Evolutionary conservation across 2,329 filamentous ascomycete species (phyloP).

Genomic region (Neopestalotiopsis rosae): DNA sequence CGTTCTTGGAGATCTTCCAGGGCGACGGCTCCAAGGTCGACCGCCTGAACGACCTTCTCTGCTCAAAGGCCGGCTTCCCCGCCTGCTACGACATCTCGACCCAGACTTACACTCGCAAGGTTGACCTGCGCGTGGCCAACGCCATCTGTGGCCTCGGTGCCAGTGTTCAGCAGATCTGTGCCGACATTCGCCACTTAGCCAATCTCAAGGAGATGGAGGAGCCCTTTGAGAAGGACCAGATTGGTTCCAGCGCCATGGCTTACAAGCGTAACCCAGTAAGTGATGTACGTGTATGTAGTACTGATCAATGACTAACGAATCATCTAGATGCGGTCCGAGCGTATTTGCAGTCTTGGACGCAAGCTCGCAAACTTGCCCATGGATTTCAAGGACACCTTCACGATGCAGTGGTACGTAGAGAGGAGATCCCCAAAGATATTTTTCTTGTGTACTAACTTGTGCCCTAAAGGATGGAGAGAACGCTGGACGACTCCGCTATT

Average conservation of each 20-base stretch:
- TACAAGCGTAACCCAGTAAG: slow-evolving; percentile 63
- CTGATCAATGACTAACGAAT: neutral
- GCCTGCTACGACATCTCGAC: slow-evolving; percentile 43
- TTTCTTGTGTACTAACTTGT: too few relatives aligned
- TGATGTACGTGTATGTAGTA: neutral
- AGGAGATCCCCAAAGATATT: too few relatives aligned
- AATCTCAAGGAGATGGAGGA: slow-evolving; percentile 80
- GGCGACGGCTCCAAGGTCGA: slow-evolving; percentile 56
- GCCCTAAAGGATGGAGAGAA: slow-evolving; percentile 56
- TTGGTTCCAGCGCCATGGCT: slow-evolving; percentile 65
- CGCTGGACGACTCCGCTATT: slow-evolving; percentile 78
- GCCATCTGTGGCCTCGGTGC: slow-evolving; percentile 20
- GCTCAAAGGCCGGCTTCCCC: slow-evolving; percentile 60
- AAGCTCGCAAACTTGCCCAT: slow-evolving; percentile 37
- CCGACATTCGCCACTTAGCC: slow-evolving; percentile 69
- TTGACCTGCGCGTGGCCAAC: slow-evolving; percentile 21
- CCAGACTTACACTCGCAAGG: slow-evolving; percentile 22
- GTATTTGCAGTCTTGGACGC: slow-evolving; percentile 38
- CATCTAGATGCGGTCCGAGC: slow-evolving; percentile 34
- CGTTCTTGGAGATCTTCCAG: slow-evolving; percentile 65
- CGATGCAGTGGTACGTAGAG: slow-evolving; percentile 68
- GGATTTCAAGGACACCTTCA: slow-evolving; percentile 68
- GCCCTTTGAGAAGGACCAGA: slow-evolving; percentile 74
- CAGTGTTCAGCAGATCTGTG: slow-evolving; percentile 19
- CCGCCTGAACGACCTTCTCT: slow-evolving; percentile 60